These are phyloP conservation scores for Calvatia gigantea DNA, from an alignment of 768 basidiomycete species.

Conservation along the genomic window DNA sequence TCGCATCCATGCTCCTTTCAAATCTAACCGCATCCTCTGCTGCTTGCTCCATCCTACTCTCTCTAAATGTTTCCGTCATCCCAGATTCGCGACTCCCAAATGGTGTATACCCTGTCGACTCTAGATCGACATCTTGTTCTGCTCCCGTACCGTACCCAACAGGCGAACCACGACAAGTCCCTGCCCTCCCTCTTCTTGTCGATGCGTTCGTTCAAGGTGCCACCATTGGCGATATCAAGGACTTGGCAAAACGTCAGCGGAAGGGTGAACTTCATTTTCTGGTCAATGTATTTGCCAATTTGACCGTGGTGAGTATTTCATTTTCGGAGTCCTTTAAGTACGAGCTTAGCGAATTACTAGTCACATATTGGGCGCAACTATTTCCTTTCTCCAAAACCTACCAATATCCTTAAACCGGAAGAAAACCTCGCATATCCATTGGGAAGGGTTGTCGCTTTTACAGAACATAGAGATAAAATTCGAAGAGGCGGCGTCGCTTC, in stretches of 20 bases:
- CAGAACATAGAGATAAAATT: conserved; percentile 85
- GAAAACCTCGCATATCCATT: conserved; percentile 72
- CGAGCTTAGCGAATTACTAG: conserved; percentile 33
- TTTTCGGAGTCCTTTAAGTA: background rate
- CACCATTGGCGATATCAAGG: conserved; percentile 43
- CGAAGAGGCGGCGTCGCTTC: conserved; percentile 85
- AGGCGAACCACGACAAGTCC: conserved; percentile 46
- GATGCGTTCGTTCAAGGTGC: conserved; percentile 86
- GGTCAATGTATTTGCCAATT: conserved; percentile 91
- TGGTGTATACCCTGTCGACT: conserved; percentile 68
- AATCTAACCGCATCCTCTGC: conserved; percentile 79
- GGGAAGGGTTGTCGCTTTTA: conserved; percentile 79
- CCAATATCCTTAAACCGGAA: conserved; percentile 41
- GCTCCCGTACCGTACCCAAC: conserved; percentile 70
- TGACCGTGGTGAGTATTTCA: conserved; percentile 61
- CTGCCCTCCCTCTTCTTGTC: conserved; percentile 77
- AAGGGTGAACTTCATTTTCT: conserved; percentile 90
- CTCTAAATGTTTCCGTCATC: conserved; percentile 64
- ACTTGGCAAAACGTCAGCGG: conserved; percentile 45
- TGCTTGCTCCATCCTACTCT: conserved; percentile 61
- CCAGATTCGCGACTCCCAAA: conserved; percentile 43
- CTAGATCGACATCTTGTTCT: conserved; percentile 76
- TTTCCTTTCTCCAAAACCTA: conserved; percentile 68
- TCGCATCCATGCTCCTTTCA: conserved; percentile 96
- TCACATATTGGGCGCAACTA: conserved; percentile 73